Evolutionary conservation across 2,329 filamentous ascomycete genomes (phyloP).

Genomic region (Epicoccum nigrum): DNA sequence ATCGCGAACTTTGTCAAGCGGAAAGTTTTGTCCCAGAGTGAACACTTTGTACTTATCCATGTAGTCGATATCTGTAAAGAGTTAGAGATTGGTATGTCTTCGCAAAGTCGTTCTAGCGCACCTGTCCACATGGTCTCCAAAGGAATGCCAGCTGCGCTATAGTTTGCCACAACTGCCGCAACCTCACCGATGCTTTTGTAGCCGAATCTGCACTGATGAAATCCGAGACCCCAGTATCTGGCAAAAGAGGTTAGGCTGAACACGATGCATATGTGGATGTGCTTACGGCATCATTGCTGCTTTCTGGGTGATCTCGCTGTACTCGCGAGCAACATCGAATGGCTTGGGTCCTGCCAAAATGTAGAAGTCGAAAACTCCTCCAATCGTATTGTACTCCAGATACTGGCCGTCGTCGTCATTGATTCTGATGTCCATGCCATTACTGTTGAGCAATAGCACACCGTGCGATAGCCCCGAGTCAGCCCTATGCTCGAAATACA

Average conservation of each 20-base stretch:
- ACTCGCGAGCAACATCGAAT: slow-evolving; percentile 55
- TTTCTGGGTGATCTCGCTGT: slow-evolving; percentile 54
- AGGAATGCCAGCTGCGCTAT: slow-evolving; percentile 67
- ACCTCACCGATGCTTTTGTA: slow-evolving; percentile 65
- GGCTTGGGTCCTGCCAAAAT: slow-evolving; percentile 57
- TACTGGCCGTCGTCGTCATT: slow-evolving; percentile 70
- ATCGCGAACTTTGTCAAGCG: slow-evolving; percentile 65
- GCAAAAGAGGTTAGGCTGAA: not conserved
- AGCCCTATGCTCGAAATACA: slow-evolving; percentile 74
- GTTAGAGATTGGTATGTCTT: slow-evolving; percentile 6
- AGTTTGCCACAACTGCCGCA: slow-evolving; percentile 70
- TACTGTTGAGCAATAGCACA: slow-evolving; percentile 44
- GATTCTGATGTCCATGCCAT: slow-evolving; percentile 74
- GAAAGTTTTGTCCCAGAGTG: slow-evolving; percentile 67
- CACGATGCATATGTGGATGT: no score
- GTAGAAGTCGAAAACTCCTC: slow-evolving; percentile 73
- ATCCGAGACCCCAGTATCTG: slow-evolving; percentile 57
- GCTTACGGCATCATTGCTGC: slow-evolving; percentile 53
- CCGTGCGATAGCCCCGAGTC: slow-evolving; percentile 42
- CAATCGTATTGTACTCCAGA: slow-evolving; percentile 78
- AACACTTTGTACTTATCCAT: slow-evolving; percentile 67
- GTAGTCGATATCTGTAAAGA: slow-evolving; percentile 66
- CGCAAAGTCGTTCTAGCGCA: slow-evolving; percentile 43
- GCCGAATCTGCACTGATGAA: slow-evolving; percentile 58
- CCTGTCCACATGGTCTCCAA: slow-evolving; percentile 76